Conservation (phyloP, 805 yeast species). For the Metschnikowia henanensis region DNA sequence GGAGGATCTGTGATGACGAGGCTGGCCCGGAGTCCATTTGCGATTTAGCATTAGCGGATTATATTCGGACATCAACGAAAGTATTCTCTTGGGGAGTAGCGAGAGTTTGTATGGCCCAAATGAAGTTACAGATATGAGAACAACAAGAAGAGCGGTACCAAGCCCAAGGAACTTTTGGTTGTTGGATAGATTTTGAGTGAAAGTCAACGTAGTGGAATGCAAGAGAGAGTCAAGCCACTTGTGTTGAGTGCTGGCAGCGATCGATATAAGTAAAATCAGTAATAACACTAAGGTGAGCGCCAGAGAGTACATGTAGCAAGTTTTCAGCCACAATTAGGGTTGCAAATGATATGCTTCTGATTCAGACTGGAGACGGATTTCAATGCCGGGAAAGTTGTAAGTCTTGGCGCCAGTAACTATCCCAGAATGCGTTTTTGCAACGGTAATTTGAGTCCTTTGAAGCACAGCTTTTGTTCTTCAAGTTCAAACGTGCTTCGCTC, state of each 20-base stretch:
- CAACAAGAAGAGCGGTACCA: conserved; percentile 12
- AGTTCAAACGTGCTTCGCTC: no score
- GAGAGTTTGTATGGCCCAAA: conserved; percentile 4
- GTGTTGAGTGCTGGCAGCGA: conserved; percentile 2
- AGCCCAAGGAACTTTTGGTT: conserved; percentile 9
- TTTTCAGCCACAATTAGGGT: not conserved
- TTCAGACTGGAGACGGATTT: no score
- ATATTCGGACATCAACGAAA: conserved; percentile 7
- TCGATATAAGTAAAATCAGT: conserved; percentile 2
- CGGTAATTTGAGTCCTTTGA: not conserved
- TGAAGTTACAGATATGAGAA: conserved; percentile 6
- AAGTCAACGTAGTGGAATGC: conserved; percentile 3
- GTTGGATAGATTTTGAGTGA: not conserved
- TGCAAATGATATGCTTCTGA: no score
- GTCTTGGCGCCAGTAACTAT: no score
- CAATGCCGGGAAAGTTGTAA: no score
- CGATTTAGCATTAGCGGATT: conserved; percentile 6
- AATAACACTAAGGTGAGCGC: conserved; percentile 3
- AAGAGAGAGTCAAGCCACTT: not conserved
- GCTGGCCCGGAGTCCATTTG: conserved; percentile 2
- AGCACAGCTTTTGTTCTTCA: not conserved
- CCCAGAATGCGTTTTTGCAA: not conserved
- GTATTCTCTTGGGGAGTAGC: conserved; percentile 4
- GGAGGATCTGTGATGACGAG: conserved; percentile 12
- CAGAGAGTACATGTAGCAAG: conserved; percentile 6